phyloP scores from a whole-genome alignment of 177 flowering plant genomes.

The Vitis hybrid region DNA sequence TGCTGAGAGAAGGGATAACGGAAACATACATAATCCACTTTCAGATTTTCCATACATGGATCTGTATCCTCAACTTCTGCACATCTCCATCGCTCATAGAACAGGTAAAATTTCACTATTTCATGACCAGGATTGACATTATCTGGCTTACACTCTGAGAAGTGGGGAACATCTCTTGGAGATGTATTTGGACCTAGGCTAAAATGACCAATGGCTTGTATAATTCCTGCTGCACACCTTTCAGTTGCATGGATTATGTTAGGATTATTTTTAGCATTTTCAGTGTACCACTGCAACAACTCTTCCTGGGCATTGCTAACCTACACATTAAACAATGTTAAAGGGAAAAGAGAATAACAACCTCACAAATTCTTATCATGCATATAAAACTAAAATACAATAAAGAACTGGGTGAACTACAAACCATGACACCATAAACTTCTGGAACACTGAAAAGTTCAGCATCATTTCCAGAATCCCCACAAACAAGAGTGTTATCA shows the following conservation, averaged over 20 bases:
- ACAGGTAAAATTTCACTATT: slow-evolving; percentile 70
- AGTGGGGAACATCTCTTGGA: slow-evolving; percentile 39
- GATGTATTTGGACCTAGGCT: slow-evolving; percentile 58
- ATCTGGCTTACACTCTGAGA: slow-evolving; percentile 30
- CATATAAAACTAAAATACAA: too few relatives aligned
- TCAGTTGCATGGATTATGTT: slow-evolving; percentile 71
- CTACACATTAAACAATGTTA: slow-evolving; percentile 12
- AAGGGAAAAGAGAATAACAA: too few relatives aligned
- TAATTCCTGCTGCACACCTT: slow-evolving; percentile 88
- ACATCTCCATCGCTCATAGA: slow-evolving; percentile 64
- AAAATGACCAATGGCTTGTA: slow-evolving; percentile 80
- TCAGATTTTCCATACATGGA: slow-evolving; percentile 29
- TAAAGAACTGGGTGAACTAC: slow-evolving; percentile 16
- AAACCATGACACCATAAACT: slow-evolving; percentile 87
- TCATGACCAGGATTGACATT: slow-evolving; percentile 54
- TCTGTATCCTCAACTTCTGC: slow-evolving; percentile 48
- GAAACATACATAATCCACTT: slow-evolving; percentile 37
- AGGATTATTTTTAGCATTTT: slow-evolving; percentile 65
- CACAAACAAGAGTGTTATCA: slow-evolving; percentile 73
- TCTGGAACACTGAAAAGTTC: slow-evolving; percentile 80
- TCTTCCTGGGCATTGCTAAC: slow-evolving; percentile 58
- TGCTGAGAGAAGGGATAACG: background rate
- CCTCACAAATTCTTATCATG: too few relatives aligned
- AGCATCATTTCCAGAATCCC: slow-evolving; percentile 95
- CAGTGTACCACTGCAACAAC: slow-evolving; percentile 73